These are phyloP conservation scores for Myriosclerotinia duriaeana DNA, from an alignment of 2,329 filamentous ascomycete genomes.

Conservation along the genomic window DNA sequence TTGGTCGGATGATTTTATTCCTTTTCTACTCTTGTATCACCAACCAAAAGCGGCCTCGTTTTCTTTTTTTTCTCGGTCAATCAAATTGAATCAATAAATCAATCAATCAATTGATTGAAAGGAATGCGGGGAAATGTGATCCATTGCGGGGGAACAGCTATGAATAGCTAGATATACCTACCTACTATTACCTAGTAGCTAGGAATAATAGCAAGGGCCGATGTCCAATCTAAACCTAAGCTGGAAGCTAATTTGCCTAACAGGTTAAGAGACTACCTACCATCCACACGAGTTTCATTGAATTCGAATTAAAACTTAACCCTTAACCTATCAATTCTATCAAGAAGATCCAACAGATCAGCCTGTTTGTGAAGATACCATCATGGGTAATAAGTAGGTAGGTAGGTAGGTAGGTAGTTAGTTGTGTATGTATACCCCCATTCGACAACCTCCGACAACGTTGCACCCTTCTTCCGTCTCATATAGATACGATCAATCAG, in stretches of 20 bases:
- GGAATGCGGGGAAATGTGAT: constrained; percentile 14
- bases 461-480: constrained; percentile 13
- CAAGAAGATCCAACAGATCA: constrained; percentile 7
- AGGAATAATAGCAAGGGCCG: neutral
- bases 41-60: neutral
- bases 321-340: neutral
- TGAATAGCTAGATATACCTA: neutral
- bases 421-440: neutral
- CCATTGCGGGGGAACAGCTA: constrained; percentile 1
- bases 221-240: constrained; percentile 1
- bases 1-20: no score
- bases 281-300: neutral
- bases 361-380: constrained; percentile 12
- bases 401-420: neutral
- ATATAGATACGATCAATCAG: constrained; percentile 6
- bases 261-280: neutral
- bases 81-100: no score
- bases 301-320: no score
- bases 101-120: neutral
- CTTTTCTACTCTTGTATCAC: neutral
- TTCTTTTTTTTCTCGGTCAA: neutral
- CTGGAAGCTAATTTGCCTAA: neutral
- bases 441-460: neutral
- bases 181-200: no score
- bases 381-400: neutral